A percentile compares a stretch with the other conserved stretches of the same genome.
phyloP scores from a whole-genome alignment of 2,329 filamentous ascomycete species.

The Apiospora phragmitis region DNA sequence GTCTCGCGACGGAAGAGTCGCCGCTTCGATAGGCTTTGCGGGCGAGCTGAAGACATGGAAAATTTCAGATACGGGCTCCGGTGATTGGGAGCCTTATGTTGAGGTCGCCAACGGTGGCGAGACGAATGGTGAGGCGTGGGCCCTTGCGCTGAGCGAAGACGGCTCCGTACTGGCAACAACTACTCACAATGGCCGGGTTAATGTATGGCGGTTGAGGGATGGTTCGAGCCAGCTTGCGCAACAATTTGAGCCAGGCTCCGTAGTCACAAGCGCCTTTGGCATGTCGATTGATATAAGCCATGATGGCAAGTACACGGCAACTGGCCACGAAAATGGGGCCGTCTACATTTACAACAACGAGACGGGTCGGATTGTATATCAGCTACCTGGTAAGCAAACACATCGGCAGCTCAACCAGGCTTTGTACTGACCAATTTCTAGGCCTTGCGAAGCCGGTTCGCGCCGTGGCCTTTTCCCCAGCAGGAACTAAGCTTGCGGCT shows the following conservation, averaged over 20 bases:
- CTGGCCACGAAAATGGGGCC: constrained; percentile 87
- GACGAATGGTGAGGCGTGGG: constrained; percentile 74
- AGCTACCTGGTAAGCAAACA: constrained; percentile 65
- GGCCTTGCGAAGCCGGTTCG: constrained; percentile 87
- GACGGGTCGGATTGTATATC: constrained; percentile 81
- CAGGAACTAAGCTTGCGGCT: constrained; percentile 79
- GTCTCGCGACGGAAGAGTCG: constrained; percentile 66
- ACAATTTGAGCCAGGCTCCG: constrained; percentile 76
- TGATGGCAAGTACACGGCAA: constrained; percentile 85
- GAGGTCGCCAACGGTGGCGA: constrained; percentile 40
- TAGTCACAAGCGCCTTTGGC: constrained; percentile 82
- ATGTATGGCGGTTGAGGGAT: constrained; percentile 75
- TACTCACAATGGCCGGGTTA: constrained; percentile 83
- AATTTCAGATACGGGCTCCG: constrained; percentile 57
- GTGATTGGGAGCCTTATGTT: constrained; percentile 53
- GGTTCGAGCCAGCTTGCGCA: constrained; percentile 64
- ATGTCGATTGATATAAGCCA: constrained; percentile 78
- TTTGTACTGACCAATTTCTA: constrained; percentile 28
- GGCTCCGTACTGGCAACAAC: constrained; percentile 85
- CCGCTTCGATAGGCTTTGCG: constrained; percentile 84
- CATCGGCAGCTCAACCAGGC: background rate
- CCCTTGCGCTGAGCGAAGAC: constrained; percentile 79
- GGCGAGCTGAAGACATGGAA: constrained; percentile 87
- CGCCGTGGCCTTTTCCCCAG: constrained; percentile 84
- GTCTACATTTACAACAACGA: constrained; percentile 96